Evolutionary conservation across 2,329 filamentous ascomycete species (phyloP).

Genomic region (Claviceps capensis): DNA sequence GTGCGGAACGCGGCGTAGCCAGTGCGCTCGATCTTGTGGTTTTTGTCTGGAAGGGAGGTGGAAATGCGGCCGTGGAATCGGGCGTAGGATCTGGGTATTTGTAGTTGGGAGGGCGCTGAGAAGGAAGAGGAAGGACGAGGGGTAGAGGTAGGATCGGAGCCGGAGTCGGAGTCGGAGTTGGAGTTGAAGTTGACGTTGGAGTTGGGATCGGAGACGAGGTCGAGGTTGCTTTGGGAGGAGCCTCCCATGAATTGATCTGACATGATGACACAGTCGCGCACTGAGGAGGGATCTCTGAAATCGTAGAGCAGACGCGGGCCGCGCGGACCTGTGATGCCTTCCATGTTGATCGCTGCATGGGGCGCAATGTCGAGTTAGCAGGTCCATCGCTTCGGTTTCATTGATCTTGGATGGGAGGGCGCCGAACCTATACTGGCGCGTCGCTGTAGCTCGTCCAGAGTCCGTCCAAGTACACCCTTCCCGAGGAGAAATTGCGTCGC

Average conservation of each 20-base stretch:
- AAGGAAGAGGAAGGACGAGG: constrained; percentile 11
- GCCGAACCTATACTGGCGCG: constrained; percentile 38
- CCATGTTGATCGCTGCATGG: constrained; percentile 48
- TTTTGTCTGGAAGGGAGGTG: constrained; percentile 62
- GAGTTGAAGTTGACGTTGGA: not conserved
- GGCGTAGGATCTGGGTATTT: constrained; percentile 37
- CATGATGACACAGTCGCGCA: constrained; percentile 58
- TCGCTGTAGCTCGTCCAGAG: constrained; percentile 45
- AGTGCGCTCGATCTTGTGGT: constrained; percentile 59
- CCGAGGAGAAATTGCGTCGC: constrained; percentile 27
- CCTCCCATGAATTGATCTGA: constrained; percentile 79
- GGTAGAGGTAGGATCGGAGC: not conserved
- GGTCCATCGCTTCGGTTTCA: not conserved
- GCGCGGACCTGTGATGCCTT: constrained; percentile 51
- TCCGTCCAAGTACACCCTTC: constrained; percentile 44
- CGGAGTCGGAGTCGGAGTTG: not conserved
- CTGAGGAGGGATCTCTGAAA: constrained; percentile 39
- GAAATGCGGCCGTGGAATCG: constrained; percentile 84
- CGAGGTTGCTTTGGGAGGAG: constrained; percentile 61
- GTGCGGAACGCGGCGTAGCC: constrained; percentile 91
- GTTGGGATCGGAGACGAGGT: constrained; percentile 33
- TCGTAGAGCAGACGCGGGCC: constrained; percentile 50
- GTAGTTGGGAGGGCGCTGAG: constrained; percentile 6
- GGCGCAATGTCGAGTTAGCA: not conserved
- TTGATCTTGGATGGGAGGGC: not conserved